These are phyloP conservation scores for Sicyos baderoa DNA, from an alignment of 306 rosid genomes.

Conservation along the genomic window DNA sequence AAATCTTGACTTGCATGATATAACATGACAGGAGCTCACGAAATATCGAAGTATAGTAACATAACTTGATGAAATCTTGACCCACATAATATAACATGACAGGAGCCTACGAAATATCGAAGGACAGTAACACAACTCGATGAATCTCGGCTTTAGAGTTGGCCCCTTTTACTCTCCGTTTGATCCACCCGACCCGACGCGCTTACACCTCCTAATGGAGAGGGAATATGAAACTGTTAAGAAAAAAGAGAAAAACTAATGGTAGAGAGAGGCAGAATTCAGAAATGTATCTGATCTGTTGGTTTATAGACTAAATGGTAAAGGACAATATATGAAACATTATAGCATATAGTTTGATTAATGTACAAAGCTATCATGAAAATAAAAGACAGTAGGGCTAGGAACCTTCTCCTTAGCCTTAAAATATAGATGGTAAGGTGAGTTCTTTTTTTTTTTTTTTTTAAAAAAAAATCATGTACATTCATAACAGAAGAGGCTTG, in stretches of 20 bases:
- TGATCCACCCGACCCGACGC: no score
- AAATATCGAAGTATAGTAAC: no score
- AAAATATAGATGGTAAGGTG: conserved; percentile 13
- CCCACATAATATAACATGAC: no score
- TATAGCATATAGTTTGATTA: conserved; percentile 13
- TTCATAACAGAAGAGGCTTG: conserved; percentile 27
- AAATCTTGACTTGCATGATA: no score
- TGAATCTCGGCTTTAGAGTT: no score
- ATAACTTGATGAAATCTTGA: no score
- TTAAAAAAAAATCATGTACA: conserved; percentile 46
- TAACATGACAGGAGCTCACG: no score
- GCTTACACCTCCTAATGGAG: no score
- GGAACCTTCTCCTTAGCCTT: conserved; percentile 29
- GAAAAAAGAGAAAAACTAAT: not conserved
- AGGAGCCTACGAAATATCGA: no score
- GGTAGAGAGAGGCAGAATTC: not conserved
- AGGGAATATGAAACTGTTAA: not conserved
- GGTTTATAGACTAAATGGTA: conserved; percentile 12
- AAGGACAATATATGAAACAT: conserved; percentile 13
- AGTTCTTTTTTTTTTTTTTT: no score
- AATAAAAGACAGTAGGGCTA: conserved; percentile 27
- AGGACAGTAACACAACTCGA: no score
- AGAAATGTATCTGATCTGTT: not conserved
- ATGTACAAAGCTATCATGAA: conserved; percentile 22
- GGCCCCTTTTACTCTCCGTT: no score